Conservation (phyloP, 768 basidiomycete species). For the Boletus tylopilopsis region DNA sequence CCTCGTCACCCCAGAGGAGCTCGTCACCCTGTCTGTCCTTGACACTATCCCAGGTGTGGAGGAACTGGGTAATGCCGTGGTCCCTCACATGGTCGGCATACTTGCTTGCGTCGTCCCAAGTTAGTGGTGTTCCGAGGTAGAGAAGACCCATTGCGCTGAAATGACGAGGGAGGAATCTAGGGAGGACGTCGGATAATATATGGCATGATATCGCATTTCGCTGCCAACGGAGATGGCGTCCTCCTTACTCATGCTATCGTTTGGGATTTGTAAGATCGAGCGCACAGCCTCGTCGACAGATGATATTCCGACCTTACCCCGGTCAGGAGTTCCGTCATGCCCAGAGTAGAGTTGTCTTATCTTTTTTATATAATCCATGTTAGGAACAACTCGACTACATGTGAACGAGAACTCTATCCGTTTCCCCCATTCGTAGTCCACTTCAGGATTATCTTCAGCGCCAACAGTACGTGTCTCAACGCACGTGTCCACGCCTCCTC, state of each 20-base stretch:
- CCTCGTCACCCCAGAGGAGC: slow-evolving; percentile 98
- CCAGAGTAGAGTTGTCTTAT: no score
- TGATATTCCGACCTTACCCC: no score
- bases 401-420: slow-evolving; percentile 33
- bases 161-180: background rate
- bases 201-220: slow-evolving; percentile 1
- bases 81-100: slow-evolving; percentile 85
- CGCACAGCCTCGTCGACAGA: no score
- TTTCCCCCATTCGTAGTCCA: slow-evolving; percentile 80
- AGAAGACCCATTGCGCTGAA: slow-evolving; percentile 78
- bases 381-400: background rate
- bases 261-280: slow-evolving; percentile 20
- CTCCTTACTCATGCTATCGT: slow-evolving; percentile 16
- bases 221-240: background rate
- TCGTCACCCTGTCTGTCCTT: slow-evolving; percentile 91
- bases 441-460: slow-evolving; percentile 83
- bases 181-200: no score
- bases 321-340: no score
- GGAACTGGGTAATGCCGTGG: slow-evolving; percentile 94
- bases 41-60: slow-evolving; percentile 88
- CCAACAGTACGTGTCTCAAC: slow-evolving; percentile 84
- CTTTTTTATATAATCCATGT: no score
- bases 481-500: slow-evolving; percentile 97
- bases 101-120: slow-evolving; percentile 86
- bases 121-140: slow-evolving; percentile 86